phyloP scores from a whole-genome alignment of 2,329 filamentous ascomycete species.

The Malbranchea zuffiana region DNA sequence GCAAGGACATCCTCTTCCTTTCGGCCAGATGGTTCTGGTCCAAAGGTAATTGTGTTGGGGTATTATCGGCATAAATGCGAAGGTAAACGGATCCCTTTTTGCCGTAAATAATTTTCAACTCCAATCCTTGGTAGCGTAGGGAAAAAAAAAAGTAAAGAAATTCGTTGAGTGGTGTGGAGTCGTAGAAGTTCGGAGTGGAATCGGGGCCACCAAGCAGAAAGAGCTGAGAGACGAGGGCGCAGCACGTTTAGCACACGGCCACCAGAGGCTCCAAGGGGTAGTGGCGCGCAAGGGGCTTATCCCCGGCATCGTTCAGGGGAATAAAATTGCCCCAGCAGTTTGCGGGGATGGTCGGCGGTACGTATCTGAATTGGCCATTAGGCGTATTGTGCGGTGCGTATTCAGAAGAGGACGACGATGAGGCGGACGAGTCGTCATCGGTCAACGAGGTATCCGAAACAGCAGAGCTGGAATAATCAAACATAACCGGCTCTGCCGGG shows the following conservation, averaged over 20 bases:
- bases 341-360: constrained; percentile 21
- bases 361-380: constrained; percentile 20
- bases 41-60: too few relatives aligned
- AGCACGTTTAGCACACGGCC: constrained; percentile 15
- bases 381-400: constrained; percentile 22
- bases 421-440: constrained; percentile 27
- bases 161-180: constrained; percentile 7
- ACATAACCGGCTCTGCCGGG: constrained; percentile 25
- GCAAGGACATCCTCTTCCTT: too few relatives aligned
- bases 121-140: constrained; percentile 6
- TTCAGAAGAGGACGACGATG: constrained; percentile 26
- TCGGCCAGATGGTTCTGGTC: too few relatives aligned
- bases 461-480: constrained; percentile 31
- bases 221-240: background rate
- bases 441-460: constrained; percentile 31
- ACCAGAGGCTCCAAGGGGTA: constrained; percentile 19
- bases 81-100: too few relatives aligned
- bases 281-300: constrained; percentile 21
- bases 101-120: too few relatives aligned
- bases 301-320: constrained; percentile 21
- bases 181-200: constrained; percentile 5
- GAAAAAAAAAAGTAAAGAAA: constrained; percentile 6
- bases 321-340: constrained; percentile 20
- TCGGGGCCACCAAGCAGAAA: background rate
- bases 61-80: too few relatives aligned